Percentiles rank a stretch among this genome's conserved stretches.
Conservation (phyloP, 2,329 filamentous ascomycete genomes). For the Dactylellina leptospora region DNA sequence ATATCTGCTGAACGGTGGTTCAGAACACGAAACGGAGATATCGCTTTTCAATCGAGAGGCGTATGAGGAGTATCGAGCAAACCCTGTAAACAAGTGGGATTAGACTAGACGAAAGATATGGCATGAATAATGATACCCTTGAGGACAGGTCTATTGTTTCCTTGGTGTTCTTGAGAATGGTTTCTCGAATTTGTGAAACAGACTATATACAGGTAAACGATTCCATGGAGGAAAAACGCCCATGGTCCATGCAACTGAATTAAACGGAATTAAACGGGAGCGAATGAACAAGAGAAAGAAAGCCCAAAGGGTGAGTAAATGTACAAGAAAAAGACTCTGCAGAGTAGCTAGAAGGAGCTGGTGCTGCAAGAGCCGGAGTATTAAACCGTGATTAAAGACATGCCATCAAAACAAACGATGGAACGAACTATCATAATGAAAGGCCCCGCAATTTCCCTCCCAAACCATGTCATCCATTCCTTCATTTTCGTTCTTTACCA, state of each 20-base stretch:
- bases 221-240: background rate
- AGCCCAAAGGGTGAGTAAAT: background rate
- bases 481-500: too few species aligned
- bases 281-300: background rate
- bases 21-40: conserved; percentile 58
- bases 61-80: conserved; percentile 56
- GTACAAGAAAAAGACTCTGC: background rate
- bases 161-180: background rate
- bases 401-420: too few species aligned
- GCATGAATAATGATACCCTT: background rate
- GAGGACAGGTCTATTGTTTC: background rate
- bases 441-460: too few species aligned
- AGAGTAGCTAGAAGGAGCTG: too few species aligned
- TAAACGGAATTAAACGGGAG: too few species aligned
- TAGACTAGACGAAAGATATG: conserved; percentile 1
- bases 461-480: too few species aligned
- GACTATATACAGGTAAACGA: conserved; percentile 26
- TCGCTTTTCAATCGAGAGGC: conserved; percentile 57
- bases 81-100: conserved; percentile 57
- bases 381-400: too few species aligned
- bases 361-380: too few species aligned
- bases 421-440: too few species aligned
- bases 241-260: too few species aligned
- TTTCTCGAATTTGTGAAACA: too few species aligned
- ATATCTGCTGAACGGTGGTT: background rate